A percentile compares a stretch with the other conserved stretches of the same genome.
phyloP scores from a whole-genome alignment of 2,329 filamentous ascomycete species.

The Fusarium udum region DNA sequence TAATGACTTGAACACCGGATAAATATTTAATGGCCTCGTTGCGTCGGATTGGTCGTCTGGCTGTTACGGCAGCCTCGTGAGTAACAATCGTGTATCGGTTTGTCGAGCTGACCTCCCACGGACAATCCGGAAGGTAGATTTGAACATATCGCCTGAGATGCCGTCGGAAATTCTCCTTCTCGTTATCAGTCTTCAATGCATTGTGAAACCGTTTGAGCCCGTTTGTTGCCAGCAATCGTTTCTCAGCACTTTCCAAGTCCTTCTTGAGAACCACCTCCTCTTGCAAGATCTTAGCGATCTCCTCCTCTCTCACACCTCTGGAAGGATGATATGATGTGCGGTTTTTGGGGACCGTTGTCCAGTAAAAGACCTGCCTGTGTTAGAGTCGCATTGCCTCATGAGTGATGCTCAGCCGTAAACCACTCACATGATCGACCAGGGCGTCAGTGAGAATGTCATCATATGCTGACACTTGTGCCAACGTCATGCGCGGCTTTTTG shows the following conservation, averaged over 20 bases:
- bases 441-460: conserved; percentile 97
- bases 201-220: conserved; percentile 78
- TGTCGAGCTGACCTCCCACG: conserved; percentile 90
- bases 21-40: conserved; percentile 92
- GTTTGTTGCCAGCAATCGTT: conserved; percentile 74
- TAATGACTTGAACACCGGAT: conserved; percentile 88
- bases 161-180: conserved; percentile 85
- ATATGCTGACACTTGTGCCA: conserved; percentile 89
- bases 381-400: conserved; percentile 29
- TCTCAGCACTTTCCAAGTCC: conserved; percentile 75
- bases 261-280: conserved; percentile 77
- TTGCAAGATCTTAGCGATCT: conserved; percentile 69
- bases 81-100: conserved; percentile 94
- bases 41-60: conserved; percentile 79
- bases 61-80: conserved; percentile 88
- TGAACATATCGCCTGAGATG: conserved; percentile 92
- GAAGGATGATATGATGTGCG: conserved; percentile 85
- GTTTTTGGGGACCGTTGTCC: conserved; percentile 96
- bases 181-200: conserved; percentile 75
- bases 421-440: conserved; percentile 89
- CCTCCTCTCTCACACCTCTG: conserved; percentile 76
- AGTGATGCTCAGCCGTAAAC: conserved; percentile 1
- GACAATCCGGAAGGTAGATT: conserved; percentile 92
- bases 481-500: conserved; percentile 79
- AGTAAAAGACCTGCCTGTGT: conserved; percentile 78